Evolutionary conservation across 306 rosid species (phyloP), one percentile per base, ranked within the genome.

Genomic region (Citrullus mucosospermus): DNA sequence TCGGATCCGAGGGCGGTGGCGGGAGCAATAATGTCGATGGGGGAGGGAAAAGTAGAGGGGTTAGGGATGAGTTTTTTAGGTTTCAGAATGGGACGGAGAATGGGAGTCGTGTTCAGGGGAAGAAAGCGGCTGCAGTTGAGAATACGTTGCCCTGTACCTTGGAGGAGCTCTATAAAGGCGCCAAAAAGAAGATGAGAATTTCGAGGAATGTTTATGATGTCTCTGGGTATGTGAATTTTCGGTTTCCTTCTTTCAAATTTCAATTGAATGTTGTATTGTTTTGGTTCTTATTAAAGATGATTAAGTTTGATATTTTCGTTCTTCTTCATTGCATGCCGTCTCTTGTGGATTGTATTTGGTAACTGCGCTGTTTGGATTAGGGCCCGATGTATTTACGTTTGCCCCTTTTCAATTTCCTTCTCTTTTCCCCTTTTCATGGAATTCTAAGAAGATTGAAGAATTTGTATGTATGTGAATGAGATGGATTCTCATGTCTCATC

Each of bases 111-210:
- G 80, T 61, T 8, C 46, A 14, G 10, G 75, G 36, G 10, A 84
- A 86, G 86, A 95, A 89, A 84, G 99, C 90, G 2, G 61, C 82
- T 38, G 81, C 99, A 4, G 83, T 95, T 14, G 97, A 92, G 91
- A 91, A 65, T 65, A 1, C 9, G 36, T 82, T 95, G 82, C 88
- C 88, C 4, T 92, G 97, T 34, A 83, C 91, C 85, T 88, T 95
- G 90, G 99, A 95, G 86, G 97, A 95, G 77, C 92, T 95, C 5
- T 95, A 81, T 44, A 88, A 79, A 75, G 99, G 97, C 11, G 89
- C 82, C 18, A 88, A 83, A 84, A 95, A 90, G 89, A 95, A 92
- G 89, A 88, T 95, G 97, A 91, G 83, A 90, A 95, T 95, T 81
- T 91, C 96, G 4, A 89, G 99, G 84, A 88, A 56, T 43, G 82